phyloP scores from a whole-genome alignment of 208 protist genomes.

The Herpetomonas tarakana region DNA sequence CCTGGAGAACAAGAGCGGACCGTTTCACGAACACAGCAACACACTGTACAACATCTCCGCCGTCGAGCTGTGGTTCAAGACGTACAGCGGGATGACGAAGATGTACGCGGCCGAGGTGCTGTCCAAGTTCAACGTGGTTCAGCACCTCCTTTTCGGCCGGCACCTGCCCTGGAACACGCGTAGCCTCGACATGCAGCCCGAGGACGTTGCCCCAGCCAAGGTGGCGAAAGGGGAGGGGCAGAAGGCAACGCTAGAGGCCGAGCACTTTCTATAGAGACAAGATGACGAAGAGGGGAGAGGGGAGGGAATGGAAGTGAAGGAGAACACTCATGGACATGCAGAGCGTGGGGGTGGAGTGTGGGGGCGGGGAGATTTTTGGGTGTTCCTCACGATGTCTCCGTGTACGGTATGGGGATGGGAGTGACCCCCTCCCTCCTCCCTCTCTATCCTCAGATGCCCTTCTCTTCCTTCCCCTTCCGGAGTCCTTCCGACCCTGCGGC shows the following conservation, averaged over 20 bases:
- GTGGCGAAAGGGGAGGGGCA: neutral
- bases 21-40: conserved; percentile 93
- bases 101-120: conserved; percentile 96
- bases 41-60: conserved; percentile 92
- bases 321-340: no score
- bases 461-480: no score
- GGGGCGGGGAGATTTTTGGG: neutral
- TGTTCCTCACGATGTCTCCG: neutral
- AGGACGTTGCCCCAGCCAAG: neutral
- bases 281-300: neutral
- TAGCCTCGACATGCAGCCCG: conserved; percentile 3
- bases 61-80: conserved; percentile 87
- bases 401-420: no score
- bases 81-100: conserved; percentile 90
- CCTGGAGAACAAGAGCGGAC: conserved; percentile 80
- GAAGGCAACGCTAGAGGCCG: neutral
- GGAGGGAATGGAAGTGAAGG: neutral
- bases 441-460: no score
- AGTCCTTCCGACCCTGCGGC: no score
- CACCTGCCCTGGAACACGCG: conserved; percentile 80
- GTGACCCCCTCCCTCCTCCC: no score
- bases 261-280: neutral
- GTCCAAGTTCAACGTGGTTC: conserved; percentile 93
- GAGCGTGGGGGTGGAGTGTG: neutral
- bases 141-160: conserved; percentile 93